phyloP scores from a whole-genome alignment of 441 rosid species.

The Biscutella laevigata region DNA sequence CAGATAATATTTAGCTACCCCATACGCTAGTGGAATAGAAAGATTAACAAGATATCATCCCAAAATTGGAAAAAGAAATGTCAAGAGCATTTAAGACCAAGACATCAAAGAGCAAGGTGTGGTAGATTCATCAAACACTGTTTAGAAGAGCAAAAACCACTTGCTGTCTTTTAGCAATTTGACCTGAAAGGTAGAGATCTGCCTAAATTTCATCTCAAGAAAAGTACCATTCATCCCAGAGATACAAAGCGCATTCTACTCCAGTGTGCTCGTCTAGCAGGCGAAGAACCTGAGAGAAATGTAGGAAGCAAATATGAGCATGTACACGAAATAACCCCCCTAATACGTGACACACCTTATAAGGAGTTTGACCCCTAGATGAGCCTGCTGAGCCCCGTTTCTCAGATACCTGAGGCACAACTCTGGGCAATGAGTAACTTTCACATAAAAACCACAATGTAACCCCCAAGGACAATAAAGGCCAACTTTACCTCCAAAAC shows the following conservation, averaged over 20 bases:
- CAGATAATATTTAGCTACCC: neutral
- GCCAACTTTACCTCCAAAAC: conserved; percentile 66
- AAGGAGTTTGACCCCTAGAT: conserved; percentile 33
- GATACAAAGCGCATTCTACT: conserved; percentile 61
- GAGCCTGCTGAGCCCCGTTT: conserved; percentile 37
- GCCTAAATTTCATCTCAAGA: neutral
- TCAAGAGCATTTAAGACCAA: conserved; percentile 6
- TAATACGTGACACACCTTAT: conserved; percentile 47
- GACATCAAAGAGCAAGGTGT: conserved; percentile 3
- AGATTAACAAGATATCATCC: neutral
- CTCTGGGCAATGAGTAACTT: conserved; percentile 5
- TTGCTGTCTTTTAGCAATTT: neutral
- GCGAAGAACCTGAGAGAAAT: conserved; percentile 75
- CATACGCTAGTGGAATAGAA: neutral
- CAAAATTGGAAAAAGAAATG: neutral
- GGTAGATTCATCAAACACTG: conserved; percentile 6
- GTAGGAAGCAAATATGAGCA: conserved; percentile 20
- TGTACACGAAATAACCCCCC: neutral
- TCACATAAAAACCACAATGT: conserved; percentile 9
- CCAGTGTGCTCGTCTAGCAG: conserved; percentile 82
- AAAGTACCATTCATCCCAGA: conserved; percentile 83
- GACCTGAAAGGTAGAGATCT: conserved; percentile 6
- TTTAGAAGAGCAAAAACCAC: neutral
- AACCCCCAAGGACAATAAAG: neutral
- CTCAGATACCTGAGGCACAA: conserved; percentile 59